Evolutionary conservation across 495 filamentous ascomycete species (phyloP), one percentile per base, ranked within the genome.

Genomic region (Parachaetomium inaequale): DNA sequence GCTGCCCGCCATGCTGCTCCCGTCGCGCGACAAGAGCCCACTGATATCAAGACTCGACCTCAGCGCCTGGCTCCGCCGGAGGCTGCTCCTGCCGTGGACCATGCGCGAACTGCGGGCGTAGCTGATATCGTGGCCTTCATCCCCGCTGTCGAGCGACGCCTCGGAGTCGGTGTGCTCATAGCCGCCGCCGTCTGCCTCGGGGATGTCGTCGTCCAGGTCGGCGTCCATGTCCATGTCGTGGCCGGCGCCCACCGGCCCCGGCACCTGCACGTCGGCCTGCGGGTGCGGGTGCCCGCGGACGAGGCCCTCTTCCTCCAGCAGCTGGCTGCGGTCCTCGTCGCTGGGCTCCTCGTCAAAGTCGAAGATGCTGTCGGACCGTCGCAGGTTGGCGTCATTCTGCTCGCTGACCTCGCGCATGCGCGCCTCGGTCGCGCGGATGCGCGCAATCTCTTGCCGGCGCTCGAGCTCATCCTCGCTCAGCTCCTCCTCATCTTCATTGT

Each of bases 141-240:
- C 61, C 15, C 76, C 70, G 65, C 69, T 79, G 45, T 67, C 76
- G 23, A 89, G 73, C 59, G 87, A 85, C n/a, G 81, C 82, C 64
- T 93, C 90, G 7, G 89, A 91, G 74, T 96, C 91, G 23, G 91
- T 96, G 67, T 96, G 91, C 74, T 90, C 84, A 67, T 89, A 90
- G 62, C 82, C 81, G 6, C 81, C 84, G 49, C 73, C 47, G 40
- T 64, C 73, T 53, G 85, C 87, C 63, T 88, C 86, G 31, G 87
- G 87, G 28, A 89, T 81, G 63, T 86, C 84, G 40, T 85, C 86
- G 69, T 89, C 87, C 6, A 89, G 75, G 69, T 89, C 78, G 6
- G 73, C 79, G 52, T 78, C 81, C 78, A 85, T 84, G 58, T 76
- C 81, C 73, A 83, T 74, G 49, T 74, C 78, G 17, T 36, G 17